A percentile compares a stretch with the other conserved stretches of the same genome.
These are phyloP conservation scores for Sungouiozyma intestinalis DNA, from an alignment of 805 yeast genomes.

Conservation along the genomic window DNA sequence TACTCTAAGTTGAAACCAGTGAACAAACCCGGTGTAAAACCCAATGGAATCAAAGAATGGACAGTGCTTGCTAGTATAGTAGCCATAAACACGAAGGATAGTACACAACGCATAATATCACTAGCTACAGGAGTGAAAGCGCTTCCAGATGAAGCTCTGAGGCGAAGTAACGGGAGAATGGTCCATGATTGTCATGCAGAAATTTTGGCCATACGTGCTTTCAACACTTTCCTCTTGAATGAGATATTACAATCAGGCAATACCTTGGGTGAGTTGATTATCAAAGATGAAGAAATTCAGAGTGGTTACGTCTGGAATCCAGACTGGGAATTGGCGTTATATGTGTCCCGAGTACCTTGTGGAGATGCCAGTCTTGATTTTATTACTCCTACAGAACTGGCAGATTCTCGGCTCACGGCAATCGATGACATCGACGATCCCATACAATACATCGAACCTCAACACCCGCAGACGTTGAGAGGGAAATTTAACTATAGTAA, in stretches of 20 bases:
- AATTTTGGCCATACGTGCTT: constrained; percentile 56
- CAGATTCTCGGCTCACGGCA: constrained; percentile 6
- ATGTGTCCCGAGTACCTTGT: constrained; percentile 73
- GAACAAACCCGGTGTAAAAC: constrained; percentile 51
- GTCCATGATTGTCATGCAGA: constrained; percentile 93
- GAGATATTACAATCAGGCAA: constrained; percentile 29
- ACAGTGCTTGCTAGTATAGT: constrained; percentile 74
- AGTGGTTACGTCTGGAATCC: constrained; percentile 26
- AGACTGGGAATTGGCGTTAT: constrained; percentile 42
- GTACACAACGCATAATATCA: constrained; percentile 31
- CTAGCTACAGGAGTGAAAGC: constrained; percentile 81
- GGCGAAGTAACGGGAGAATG: constrained; percentile 41
- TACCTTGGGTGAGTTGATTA: constrained; percentile 7
- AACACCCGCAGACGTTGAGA: constrained; percentile 31
- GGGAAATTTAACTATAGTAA: constrained; percentile 53
- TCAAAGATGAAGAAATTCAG: not conserved
- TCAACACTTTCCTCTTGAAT: constrained; percentile 50
- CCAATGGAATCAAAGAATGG: constrained; percentile 70
- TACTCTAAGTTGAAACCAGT: constrained; percentile 27
- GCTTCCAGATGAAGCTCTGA: constrained; percentile 42
- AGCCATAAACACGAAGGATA: constrained; percentile 23
- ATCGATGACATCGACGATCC: constrained; percentile 5
- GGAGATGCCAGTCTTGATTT: constrained; percentile 74
- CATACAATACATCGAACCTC: constrained; percentile 21
- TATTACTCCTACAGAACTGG: constrained; percentile 13